Evolutionary conservation across 768 basidiomycete species (phyloP).

Genomic region (Termitomyces sp.): DNA sequence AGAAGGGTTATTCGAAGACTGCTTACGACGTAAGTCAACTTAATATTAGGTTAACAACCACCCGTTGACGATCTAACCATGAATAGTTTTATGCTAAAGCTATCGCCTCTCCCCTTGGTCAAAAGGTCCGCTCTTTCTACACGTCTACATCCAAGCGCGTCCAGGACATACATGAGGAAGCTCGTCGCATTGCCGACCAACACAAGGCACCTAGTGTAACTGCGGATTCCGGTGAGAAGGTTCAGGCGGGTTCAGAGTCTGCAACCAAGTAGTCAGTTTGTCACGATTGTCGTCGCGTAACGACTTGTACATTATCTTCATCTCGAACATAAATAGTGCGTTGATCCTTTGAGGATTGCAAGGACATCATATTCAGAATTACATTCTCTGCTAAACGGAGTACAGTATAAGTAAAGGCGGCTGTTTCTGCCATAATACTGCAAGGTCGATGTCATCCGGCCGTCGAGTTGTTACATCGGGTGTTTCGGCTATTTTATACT

Average conservation of each 20-base stretch:
- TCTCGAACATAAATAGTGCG: neutral
- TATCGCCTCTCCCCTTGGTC: conserved; percentile 68
- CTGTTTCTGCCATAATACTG: too few species aligned
- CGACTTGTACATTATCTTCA: neutral
- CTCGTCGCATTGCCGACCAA: conserved; percentile 65
- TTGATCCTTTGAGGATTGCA: neutral
- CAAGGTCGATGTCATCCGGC: too few species aligned
- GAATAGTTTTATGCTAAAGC: conserved; percentile 73
- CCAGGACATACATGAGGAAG: conserved; percentile 90
- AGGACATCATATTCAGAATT: too few species aligned
- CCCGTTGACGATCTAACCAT: neutral
- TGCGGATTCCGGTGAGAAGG: neutral
- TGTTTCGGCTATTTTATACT: too few species aligned
- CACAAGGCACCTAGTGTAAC: conserved; percentile 34
- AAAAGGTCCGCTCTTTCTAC: conserved; percentile 78
- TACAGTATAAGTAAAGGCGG: too few species aligned
- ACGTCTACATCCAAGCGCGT: conserved; percentile 86
- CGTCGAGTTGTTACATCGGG: too few species aligned
- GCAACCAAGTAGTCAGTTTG: neutral
- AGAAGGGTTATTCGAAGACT: conserved; percentile 67
- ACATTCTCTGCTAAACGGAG: too few species aligned
- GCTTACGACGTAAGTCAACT: conserved; percentile 53
- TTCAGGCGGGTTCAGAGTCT: neutral
- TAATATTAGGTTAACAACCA: neutral
- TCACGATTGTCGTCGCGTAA: neutral